Evolutionary conservation across 768 basidiomycete genomes (phyloP).

Genomic region (Crepidotus variabilis): DNA sequence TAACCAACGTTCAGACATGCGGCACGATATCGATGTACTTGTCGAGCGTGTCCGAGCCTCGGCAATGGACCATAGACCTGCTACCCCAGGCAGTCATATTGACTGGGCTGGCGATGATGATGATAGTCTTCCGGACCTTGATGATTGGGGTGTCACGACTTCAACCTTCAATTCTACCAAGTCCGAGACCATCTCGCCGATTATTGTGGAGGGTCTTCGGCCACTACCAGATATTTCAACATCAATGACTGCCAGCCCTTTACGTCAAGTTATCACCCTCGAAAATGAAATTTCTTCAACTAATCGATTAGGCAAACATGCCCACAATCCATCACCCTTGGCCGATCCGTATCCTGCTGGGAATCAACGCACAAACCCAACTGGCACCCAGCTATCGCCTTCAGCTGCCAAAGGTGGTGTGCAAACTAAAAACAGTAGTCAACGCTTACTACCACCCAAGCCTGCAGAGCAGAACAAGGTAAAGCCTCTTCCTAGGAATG

Average conservation of each 20-base stretch:
- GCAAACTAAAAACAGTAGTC: background rate
- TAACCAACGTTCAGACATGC: slow-evolving; percentile 39
- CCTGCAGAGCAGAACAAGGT: background rate
- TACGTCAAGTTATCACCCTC: slow-evolving; percentile 3
- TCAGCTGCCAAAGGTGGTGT: background rate
- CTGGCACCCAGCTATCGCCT: background rate
- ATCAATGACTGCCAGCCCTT: slow-evolving; percentile 12
- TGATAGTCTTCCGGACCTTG: slow-evolving; percentile 74
- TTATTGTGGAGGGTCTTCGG: slow-evolving; percentile 59
- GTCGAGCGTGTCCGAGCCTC: slow-evolving; percentile 74
- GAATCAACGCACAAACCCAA: background rate
- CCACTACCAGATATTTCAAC: slow-evolving; percentile 47
- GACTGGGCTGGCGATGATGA: slow-evolving; percentile 92
- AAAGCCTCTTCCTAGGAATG: slow-evolving; percentile 11
- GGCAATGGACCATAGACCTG: slow-evolving; percentile 66
- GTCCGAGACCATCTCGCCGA: slow-evolving; percentile 58
- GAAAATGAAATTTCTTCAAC: background rate
- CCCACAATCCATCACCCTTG: background rate
- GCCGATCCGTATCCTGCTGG: background rate
- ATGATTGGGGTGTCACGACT: slow-evolving; percentile 78
- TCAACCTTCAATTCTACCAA: slow-evolving; percentile 23
- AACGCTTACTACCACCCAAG: background rate
- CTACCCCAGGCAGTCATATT: slow-evolving; percentile 75
- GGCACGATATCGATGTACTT: slow-evolving; percentile 67
- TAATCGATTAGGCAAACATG: background rate